phyloP scores from a whole-genome alignment of 1,284 basidiomycete genomes.

The Papiliotrema nemorosa region DNA sequence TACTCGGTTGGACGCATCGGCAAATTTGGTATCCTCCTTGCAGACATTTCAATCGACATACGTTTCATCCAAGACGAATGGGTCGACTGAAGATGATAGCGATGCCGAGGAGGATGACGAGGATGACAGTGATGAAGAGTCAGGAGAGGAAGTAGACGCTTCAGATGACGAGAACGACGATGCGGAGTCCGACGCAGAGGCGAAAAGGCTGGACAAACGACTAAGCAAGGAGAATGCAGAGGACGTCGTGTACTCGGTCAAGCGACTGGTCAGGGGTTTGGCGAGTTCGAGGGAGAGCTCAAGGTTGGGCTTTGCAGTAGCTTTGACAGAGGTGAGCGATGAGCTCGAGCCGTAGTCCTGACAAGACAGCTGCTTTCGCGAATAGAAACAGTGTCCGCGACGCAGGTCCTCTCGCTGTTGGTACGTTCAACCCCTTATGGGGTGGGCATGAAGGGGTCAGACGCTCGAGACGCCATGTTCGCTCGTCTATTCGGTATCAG shows the following conservation, averaged over 20 bases:
- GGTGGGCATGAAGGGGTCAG: conserved; percentile 76
- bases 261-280: conserved; percentile 77
- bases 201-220: conserved; percentile 43
- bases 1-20: conserved; percentile 78
- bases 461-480: conserved; percentile 88
- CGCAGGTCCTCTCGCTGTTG: conserved; percentile 70
- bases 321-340: conserved; percentile 85
- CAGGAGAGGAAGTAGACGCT: conserved; percentile 34
- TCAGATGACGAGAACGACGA: conserved; percentile 54
- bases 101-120: conserved; percentile 52
- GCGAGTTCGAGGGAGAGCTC: conserved; percentile 90
- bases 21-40: conserved; percentile 73
- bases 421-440: conserved; percentile 65
- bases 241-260: conserved; percentile 84
- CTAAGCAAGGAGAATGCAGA: conserved; percentile 66
- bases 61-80: conserved; percentile 44
- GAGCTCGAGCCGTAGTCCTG: conserved; percentile 47
- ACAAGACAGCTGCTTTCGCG: conserved; percentile 67
- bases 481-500: conserved; percentile 88
- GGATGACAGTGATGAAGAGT: conserved; percentile 1
- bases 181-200: conserved; percentile 50
- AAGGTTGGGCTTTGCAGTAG: conserved; percentile 89
- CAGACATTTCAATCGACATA: conserved; percentile 71
- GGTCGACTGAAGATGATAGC: conserved; percentile 41
- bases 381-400: conserved; percentile 71